Conservation (phyloP, 2,329 filamentous ascomycete species). For the Stagonosporopsis rhizophila region DNA sequence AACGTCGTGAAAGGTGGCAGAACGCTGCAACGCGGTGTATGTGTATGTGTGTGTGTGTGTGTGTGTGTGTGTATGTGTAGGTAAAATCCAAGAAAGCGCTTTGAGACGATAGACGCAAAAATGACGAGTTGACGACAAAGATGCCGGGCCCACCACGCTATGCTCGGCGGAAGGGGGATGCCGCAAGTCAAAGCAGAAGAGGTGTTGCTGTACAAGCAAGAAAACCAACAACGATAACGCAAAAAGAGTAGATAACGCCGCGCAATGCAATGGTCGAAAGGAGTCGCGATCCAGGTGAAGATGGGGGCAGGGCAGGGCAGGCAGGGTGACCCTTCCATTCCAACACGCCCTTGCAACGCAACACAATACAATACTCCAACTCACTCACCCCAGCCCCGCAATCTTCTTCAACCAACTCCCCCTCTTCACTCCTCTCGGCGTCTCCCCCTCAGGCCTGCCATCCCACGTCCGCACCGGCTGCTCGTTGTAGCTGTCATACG, state of each 20-base stretch:
- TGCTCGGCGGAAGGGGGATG: too few species aligned
- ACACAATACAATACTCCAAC: neutral
- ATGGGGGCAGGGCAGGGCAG: neutral
- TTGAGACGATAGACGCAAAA: too few species aligned
- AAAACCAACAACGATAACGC: too few species aligned
- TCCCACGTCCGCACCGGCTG: constrained; percentile 49
- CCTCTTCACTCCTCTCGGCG: constrained; percentile 44
- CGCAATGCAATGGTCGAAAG: constrained; percentile 13
- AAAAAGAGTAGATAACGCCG: constrained; percentile 11
- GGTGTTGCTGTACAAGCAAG: too few species aligned
- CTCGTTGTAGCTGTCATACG: constrained; percentile 39
- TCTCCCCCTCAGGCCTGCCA: constrained; percentile 47
- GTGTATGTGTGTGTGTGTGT: too few species aligned
- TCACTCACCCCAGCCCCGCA: constrained; percentile 24
- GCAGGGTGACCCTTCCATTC: neutral
- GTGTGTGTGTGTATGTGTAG: too few species aligned
- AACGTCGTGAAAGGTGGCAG: too few species aligned
- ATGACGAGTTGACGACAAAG: too few species aligned
- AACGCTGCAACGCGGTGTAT: too few species aligned
- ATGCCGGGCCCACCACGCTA: too few species aligned
- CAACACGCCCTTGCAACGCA: neutral
- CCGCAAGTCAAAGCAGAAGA: too few species aligned
- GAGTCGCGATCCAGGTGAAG: neutral
- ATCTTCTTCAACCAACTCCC: constrained; percentile 59
- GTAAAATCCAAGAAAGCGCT: too few species aligned